Conservation (phyloP, 2,329 filamentous ascomycete species). For the Pyrenochaeta sp. region DNA sequence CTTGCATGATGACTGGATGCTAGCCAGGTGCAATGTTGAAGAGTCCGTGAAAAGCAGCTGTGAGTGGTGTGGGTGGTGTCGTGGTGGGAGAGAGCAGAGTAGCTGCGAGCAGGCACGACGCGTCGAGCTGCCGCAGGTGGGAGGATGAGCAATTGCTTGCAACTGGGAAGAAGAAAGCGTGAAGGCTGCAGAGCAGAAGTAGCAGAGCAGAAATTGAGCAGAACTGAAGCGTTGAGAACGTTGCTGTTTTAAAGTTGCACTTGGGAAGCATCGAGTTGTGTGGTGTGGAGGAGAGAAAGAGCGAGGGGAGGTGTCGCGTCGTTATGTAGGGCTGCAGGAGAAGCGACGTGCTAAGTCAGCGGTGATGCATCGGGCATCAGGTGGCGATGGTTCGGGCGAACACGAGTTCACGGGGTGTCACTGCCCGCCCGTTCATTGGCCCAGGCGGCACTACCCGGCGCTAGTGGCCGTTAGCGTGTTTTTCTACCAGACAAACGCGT, state of each 20-base stretch:
- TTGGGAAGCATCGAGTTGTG: conserved; percentile 8
- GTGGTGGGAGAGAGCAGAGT: not conserved
- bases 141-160: conserved; percentile 10
- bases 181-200: conserved; percentile 12
- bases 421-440: not conserved
- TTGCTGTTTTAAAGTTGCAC: conserved; percentile 8
- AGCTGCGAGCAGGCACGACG: conserved; percentile 17
- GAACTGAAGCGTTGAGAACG: not conserved
- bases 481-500: not conserved
- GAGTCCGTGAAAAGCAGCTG: conserved; percentile 2
- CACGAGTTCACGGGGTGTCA: conserved; percentile 2
- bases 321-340: not conserved
- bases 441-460: conserved; percentile 4
- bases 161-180: conserved; percentile 12
- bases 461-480: conserved; percentile 3
- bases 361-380: conserved; percentile 7
- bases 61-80: not conserved
- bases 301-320: not conserved
- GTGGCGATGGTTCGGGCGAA: conserved; percentile 10
- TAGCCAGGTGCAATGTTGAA: conserved; percentile 5
- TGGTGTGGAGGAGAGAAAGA: conserved; percentile 7
- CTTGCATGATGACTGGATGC: conserved; percentile 28
- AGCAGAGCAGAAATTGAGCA: conserved; percentile 8
- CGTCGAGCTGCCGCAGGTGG: conserved; percentile 16
- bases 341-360: not conserved